These are phyloP conservation scores for Claviceps sp. DNA, from an alignment of 2,329 filamentous ascomycete species.

Conservation along the genomic window DNA sequence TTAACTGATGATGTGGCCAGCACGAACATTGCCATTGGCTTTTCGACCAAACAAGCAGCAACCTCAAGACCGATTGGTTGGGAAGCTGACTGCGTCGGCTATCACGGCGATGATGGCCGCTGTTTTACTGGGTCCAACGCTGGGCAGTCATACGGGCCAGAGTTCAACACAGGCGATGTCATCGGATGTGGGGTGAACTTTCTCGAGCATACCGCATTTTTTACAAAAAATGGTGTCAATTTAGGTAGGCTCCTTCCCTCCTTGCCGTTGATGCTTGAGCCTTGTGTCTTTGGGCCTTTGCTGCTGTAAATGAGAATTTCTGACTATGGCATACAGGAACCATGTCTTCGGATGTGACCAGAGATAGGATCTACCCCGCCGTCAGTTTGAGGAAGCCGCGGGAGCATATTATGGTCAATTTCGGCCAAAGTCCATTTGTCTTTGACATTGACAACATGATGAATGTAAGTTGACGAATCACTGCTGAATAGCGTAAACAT, in stretches of 20 bases:
- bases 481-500: too few species aligned
- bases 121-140: slow-evolving; percentile 42
- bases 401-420: slow-evolving; percentile 50
- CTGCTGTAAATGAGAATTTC: background rate
- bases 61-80: slow-evolving; percentile 48
- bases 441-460: slow-evolving; percentile 87
- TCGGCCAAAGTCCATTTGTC: slow-evolving; percentile 63
- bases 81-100: slow-evolving; percentile 56
- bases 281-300: background rate
- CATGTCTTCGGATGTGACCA: slow-evolving; percentile 54
- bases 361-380: slow-evolving; percentile 50
- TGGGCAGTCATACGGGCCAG: slow-evolving; percentile 43
- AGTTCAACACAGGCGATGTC: slow-evolving; percentile 42
- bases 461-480: slow-evolving; percentile 37
- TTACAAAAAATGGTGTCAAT: slow-evolving; percentile 50
- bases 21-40: slow-evolving; percentile 49
- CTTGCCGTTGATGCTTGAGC: background rate
- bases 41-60: slow-evolving; percentile 39
- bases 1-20: slow-evolving; percentile 19
- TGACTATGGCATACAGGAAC: slow-evolving; percentile 34
- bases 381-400: slow-evolving; percentile 52
- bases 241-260: slow-evolving; percentile 28
- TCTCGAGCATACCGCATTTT: slow-evolving; percentile 49
- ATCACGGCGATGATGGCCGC: slow-evolving; percentile 55
- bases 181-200: slow-evolving; percentile 58